Evolutionary conservation across 495 filamentous ascomycete genomes (phyloP).

Genomic region (Acidiella bohemica): DNA sequence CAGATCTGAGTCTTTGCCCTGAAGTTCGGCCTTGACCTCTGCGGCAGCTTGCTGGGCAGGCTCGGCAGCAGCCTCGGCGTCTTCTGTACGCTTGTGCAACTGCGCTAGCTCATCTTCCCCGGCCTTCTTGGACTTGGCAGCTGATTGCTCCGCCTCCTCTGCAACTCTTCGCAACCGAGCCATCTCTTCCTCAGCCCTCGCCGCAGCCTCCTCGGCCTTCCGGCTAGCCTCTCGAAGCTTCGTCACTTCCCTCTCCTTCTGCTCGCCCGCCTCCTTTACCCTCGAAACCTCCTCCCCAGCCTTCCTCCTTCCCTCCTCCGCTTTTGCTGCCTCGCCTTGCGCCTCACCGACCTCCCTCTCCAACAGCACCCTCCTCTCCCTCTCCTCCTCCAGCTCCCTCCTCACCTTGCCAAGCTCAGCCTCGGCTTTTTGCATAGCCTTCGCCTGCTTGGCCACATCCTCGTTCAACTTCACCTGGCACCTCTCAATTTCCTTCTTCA

Average conservation of each 20-base stretch:
- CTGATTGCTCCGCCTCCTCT: not conserved
- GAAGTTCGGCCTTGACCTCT: no score
- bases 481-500: slow-evolving; percentile 17
- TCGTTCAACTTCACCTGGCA: slow-evolving; percentile 17
- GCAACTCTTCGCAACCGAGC: not conserved
- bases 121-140: no score
- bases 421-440: slow-evolving; percentile 12
- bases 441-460: slow-evolving; percentile 12
- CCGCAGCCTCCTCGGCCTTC: slow-evolving; percentile 5
- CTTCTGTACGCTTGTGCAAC: no score
- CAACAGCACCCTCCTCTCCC: slow-evolving; percentile 3
- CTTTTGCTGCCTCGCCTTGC: not conserved
- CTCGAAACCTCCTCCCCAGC: not conserved
- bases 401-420: slow-evolving; percentile 6
- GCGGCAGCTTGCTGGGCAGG: no score
- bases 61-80: no score
- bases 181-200: not conserved
- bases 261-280: not conserved
- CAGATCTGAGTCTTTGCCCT: no score
- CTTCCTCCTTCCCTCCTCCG: no score
- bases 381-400: slow-evolving; percentile 14
- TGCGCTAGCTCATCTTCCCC: no score
- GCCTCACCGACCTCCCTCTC: slow-evolving; percentile 1
- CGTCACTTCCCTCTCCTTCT: slow-evolving; percentile 10
- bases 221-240: not conserved